Conservation (phyloP, 176 grass and related monocot genomes). For the Musa beccarii region DNA sequence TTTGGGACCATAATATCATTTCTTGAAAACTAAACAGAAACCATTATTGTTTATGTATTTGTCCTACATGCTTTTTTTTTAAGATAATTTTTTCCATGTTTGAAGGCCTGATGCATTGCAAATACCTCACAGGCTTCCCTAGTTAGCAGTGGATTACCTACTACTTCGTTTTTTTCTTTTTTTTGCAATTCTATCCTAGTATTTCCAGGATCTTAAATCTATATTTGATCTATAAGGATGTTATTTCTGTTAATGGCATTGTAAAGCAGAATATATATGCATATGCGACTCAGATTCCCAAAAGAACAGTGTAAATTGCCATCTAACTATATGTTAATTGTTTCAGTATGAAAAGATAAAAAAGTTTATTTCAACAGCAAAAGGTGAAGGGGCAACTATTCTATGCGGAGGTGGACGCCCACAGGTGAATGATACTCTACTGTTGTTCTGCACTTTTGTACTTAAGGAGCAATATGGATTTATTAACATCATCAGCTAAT, state of each 20-base stretch:
- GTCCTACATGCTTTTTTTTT: neutral
- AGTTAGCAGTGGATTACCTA: neutral
- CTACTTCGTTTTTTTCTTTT: neutral
- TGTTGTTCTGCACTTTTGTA: neutral
- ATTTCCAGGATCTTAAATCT: neutral
- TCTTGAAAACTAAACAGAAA: neutral
- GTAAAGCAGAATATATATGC: neutral
- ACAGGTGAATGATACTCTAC: slow-evolving; percentile 35
- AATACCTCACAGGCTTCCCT: neutral
- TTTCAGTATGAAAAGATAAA: slow-evolving; percentile 90
- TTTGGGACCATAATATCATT: neutral
- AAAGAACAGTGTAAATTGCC: slow-evolving; percentile 5
- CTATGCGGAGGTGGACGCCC: slow-evolving; percentile 73
- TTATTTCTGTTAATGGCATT: neutral
- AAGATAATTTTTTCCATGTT: neutral
- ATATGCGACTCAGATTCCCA: neutral
- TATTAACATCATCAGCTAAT: slow-evolving; percentile 12
- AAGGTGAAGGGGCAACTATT: slow-evolving; percentile 79
- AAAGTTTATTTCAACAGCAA: slow-evolving; percentile 61
- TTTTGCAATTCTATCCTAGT: neutral
- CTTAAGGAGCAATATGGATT: neutral
- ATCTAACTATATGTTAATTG: slow-evolving; percentile 20
- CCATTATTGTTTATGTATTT: neutral
- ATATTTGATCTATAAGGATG: too few species aligned
- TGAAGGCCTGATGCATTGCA: neutral